Conservation (phyloP, 306 rosid genomes). For the peach (Prunus persica) region Prunus_persica_NCBIv2 NC_034009.1:36707501-36708000, state of each 20-base stretch:
- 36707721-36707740: slow-evolving; percentile 1
- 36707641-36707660: slow-evolving; percentile 11
- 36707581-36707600: slow-evolving; percentile 39
- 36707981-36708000: not conserved
- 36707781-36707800: not conserved
- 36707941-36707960: slow-evolving; percentile 41
- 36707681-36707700: not conserved
- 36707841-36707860: not conserved
- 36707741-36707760: not conserved
- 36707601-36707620: slow-evolving; percentile 21
- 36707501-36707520: slow-evolving; percentile 29
- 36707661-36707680: not conserved
- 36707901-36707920: not conserved
- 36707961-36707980: not conserved
- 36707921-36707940: slow-evolving; percentile 33
- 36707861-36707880: not conserved
- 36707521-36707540: slow-evolving; percentile 10
- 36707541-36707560: slow-evolving; percentile 34
- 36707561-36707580: slow-evolving; percentile 29
- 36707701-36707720: slow-evolving; percentile 3
- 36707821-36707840: not conserved
- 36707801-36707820: not conserved
- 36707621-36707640: not conserved
- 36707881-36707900: not conserved
- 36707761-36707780: not conserved